phyloP scores from a whole-genome alignment of 2,329 filamentous ascomycete species.

The Lecanicillium sp. region DNA sequence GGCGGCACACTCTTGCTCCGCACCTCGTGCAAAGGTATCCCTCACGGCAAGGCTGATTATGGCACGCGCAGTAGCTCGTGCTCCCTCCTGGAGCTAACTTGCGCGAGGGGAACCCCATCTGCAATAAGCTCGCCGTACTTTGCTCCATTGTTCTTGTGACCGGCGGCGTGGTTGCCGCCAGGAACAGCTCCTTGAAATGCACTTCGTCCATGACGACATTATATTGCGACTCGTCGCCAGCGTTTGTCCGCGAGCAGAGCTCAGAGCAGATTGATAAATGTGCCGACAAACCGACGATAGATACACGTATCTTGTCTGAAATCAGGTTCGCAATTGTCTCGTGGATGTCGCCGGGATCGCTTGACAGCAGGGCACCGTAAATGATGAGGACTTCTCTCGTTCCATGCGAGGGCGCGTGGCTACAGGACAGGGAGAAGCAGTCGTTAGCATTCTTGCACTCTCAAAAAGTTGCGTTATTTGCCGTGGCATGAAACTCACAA shows the following conservation, averaged over 20 bases:
- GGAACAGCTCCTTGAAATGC: slow-evolving; percentile 82
- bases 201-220: slow-evolving; percentile 68
- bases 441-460: slow-evolving; percentile 8
- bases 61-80: slow-evolving; percentile 79
- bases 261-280: slow-evolving; percentile 90
- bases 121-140: slow-evolving; percentile 61
- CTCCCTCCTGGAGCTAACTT: slow-evolving; percentile 61
- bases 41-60: slow-evolving; percentile 71
- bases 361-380: slow-evolving; percentile 82
- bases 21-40: slow-evolving; percentile 91
- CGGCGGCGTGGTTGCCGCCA: slow-evolving; percentile 82
- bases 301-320: slow-evolving; percentile 75
- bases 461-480: not conserved
- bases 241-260: slow-evolving; percentile 81
- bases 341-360: slow-evolving; percentile 92
- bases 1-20: slow-evolving; percentile 75
- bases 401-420: slow-evolving; percentile 85
- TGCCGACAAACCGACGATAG: slow-evolving; percentile 82
- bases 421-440: slow-evolving; percentile 28
- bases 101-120: slow-evolving; percentile 96
- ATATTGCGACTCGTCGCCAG: slow-evolving; percentile 68
- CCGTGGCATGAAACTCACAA: slow-evolving; percentile 45
- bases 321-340: slow-evolving; percentile 76
- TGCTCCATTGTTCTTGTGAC: slow-evolving; percentile 61
- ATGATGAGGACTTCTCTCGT: slow-evolving; percentile 89